Evolutionary conservation across 192 early-diverging fungal genomes (phyloP), one percentile per base, ranked within the genome.

Genomic region (Lobulomyces angularis): DNA sequence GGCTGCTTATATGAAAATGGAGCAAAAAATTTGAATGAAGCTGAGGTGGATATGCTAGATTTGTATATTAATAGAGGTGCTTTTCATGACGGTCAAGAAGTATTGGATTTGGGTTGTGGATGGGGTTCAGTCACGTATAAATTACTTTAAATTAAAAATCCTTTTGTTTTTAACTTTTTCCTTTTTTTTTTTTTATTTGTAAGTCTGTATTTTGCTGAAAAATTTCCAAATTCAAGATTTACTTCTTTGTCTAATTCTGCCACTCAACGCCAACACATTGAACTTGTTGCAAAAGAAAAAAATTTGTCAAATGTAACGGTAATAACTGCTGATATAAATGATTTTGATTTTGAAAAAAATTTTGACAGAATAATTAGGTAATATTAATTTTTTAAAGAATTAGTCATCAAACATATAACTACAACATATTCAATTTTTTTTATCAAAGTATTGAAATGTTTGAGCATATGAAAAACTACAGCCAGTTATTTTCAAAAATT

Each of bases 391-490:
- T 12, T 23, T 7, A 7, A 23, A 26, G 19, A 26, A 32, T 12
- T 12, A 32, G n/a, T 32, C 11, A 32, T 11, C 31, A 32, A n/a
- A 32, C 31, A 11, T 11, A 32, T 11, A 32, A 11, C 11, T 32
- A n/a, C 31, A n/a, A 22, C 37, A 14, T 22, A 37, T 37, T 5
- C 16, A 27, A 37, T 24, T 11, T 27, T 16, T 23, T 8, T 14
- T 19, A n/a, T 6, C 32, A 4, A 8, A n/a, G 11, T 3, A 62
- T 77, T 41, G 73, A 78, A 51, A 77, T 77, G 73, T 74, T 74
- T 37, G 68, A 77, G 46, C 72, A 75, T 48, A 78, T 77, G 74
- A 80, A 78, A 40, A 72, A 78, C 51, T 80, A 75, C 46, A 49
- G 53, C 23, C 27, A 37, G 26, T 55, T 79, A 12, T 62, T 79